These are phyloP conservation scores for Debaryomyces fabryi DNA, from an alignment of 1,139 yeast species.

Conservation along the genomic window DNA sequence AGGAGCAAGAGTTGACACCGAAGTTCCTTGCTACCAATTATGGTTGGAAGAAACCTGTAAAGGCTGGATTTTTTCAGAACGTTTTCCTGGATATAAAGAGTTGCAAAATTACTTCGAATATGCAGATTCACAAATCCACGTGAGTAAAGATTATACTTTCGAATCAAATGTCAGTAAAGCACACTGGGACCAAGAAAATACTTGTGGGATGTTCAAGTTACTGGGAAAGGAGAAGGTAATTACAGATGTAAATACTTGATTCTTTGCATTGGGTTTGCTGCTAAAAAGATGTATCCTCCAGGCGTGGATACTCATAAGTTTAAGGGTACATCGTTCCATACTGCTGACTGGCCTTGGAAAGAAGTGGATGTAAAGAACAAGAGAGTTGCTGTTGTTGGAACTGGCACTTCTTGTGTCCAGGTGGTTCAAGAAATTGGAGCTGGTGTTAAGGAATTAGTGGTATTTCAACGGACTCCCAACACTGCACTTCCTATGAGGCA, in stretches of 20 bases:
- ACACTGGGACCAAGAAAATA: not conserved
- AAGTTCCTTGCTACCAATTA: not conserved
- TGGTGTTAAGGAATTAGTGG: not conserved
- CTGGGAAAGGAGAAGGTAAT: not conserved
- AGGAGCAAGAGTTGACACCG: not conserved
- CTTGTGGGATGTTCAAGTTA: not conserved
- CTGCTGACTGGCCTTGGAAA: not conserved
- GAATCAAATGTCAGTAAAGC: not conserved
- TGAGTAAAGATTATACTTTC: not conserved
- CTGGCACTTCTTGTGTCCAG: not conserved
- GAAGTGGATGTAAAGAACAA: not conserved
- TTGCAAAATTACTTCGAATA: not conserved
- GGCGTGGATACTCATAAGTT: not conserved
- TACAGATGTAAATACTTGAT: not conserved
- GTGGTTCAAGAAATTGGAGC: not conserved
- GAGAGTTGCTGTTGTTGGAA: not conserved
- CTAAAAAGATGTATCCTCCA: not conserved
- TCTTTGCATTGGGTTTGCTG: not conserved
- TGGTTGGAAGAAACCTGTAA: not conserved
- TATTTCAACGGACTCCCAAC: not conserved
- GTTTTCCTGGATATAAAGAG: not conserved
- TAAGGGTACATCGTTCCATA: not conserved
- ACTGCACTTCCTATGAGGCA: not conserved
- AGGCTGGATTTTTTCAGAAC: not conserved
- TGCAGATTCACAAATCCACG: not conserved